A percentile compares a stretch with the other conserved stretches of the same genome.
Conservation (phyloP, 306 rosid species). For the Citrullus amarus region DNA sequence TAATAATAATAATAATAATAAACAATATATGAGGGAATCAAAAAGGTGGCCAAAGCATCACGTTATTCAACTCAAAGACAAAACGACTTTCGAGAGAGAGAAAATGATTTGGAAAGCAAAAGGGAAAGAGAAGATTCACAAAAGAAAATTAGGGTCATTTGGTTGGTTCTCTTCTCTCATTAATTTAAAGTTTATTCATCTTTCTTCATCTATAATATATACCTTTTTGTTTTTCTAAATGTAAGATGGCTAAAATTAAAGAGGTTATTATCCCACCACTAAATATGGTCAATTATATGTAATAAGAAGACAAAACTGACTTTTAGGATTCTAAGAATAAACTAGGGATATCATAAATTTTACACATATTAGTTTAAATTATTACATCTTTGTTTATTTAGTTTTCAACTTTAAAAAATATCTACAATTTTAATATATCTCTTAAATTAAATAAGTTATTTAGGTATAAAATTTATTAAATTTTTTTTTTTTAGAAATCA, state of each 20-base stretch:
- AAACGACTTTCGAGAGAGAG: not conserved
- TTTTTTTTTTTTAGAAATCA: no score
- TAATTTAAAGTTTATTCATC: no score
- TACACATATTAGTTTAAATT: no score
- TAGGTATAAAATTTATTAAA: no score
- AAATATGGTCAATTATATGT: not conserved
- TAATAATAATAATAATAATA: not conserved
- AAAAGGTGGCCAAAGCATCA: not conserved
- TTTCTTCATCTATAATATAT: no score
- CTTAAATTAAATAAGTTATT: no score
- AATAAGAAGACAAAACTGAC: not conserved
- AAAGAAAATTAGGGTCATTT: not conserved
- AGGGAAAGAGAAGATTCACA: not conserved
- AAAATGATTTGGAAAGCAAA: constrained; percentile 5
- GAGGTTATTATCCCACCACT: not conserved
- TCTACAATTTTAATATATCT: no score
- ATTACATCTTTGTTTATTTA: no score
- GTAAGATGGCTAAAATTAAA: not conserved
- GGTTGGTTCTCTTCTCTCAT: not conserved
- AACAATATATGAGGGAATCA: not conserved
- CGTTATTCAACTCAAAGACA: constrained; percentile 2
- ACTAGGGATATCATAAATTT: no score
- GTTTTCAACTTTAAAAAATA: no score
- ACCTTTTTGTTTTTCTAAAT: not conserved
- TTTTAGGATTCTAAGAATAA: not conserved